Evolutionary conservation across 208 protist genomes (phyloP).

Genomic region (Leishmania turanica): DNA sequence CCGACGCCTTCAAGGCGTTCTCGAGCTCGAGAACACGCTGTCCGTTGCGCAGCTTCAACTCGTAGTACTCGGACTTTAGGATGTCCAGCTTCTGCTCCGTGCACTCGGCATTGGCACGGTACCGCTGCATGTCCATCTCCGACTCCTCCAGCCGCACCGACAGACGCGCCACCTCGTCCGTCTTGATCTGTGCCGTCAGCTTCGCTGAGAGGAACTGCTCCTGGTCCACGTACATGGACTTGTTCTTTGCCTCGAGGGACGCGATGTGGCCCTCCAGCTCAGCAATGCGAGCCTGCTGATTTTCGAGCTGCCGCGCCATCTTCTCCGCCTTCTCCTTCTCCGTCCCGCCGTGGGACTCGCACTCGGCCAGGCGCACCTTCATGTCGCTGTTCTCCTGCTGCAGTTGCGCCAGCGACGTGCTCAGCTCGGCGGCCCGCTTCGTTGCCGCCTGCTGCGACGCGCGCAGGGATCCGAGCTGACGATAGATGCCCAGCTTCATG

Average conservation of each 20-base stretch:
- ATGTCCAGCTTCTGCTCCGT: constrained; percentile 91
- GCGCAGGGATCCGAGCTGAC: constrained; percentile 66
- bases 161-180: constrained; percentile 81
- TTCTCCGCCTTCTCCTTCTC: constrained; percentile 40
- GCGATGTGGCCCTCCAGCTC: constrained; percentile 71
- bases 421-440: constrained; percentile 63
- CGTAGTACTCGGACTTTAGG: constrained; percentile 90
- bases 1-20: constrained; percentile 55
- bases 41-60: constrained; percentile 75
- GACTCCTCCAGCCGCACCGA: constrained; percentile 77
- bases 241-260: constrained; percentile 58
- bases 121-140: constrained; percentile 76
- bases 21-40: constrained; percentile 85
- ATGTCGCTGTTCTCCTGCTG: constrained; percentile 60
- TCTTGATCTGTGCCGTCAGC: constrained; percentile 80
- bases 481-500: constrained; percentile 84
- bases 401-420: constrained; percentile 39
- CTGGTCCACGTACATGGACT: constrained; percentile 64
- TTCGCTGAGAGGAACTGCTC: constrained; percentile 85
- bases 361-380: constrained; percentile 55
- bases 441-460: constrained; percentile 56
- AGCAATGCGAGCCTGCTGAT: constrained; percentile 44
- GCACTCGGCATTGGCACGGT: constrained; percentile 83
- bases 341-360: constrained; percentile 37
- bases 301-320: constrained; percentile 39